These are phyloP conservation scores for Penicillium sp. DNA, from an alignment of 2,329 filamentous ascomycete genomes.

Conservation along the genomic window DNA sequence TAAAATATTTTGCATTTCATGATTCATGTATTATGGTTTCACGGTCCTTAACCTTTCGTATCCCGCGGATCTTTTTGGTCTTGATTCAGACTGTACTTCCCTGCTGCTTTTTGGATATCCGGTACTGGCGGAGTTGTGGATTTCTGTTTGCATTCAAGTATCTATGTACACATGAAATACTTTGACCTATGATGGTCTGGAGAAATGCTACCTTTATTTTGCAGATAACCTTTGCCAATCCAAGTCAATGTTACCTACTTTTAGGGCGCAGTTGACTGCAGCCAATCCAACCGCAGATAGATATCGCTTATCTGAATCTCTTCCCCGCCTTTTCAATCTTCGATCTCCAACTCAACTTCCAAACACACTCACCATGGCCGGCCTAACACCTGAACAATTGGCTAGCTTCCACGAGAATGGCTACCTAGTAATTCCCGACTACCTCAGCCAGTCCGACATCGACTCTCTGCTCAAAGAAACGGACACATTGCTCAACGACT, in stretches of 20 bases:
- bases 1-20: slow-evolving; percentile 14
- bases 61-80: slow-evolving; percentile 3
- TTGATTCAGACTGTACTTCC: slow-evolving; percentile 9
- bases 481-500: slow-evolving; percentile 64
- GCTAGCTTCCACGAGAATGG: slow-evolving; percentile 72
- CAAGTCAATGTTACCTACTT: background rate
- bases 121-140: slow-evolving; percentile 7
- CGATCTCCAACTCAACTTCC: background rate
- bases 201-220: slow-evolving; percentile 4
- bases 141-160: slow-evolving; percentile 3
- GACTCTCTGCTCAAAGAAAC: slow-evolving; percentile 68
- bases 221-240: background rate
- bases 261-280: background rate
- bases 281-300: slow-evolving; percentile 8
- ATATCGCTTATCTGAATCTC: slow-evolving; percentile 18
- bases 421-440: slow-evolving; percentile 80
- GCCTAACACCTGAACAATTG: slow-evolving; percentile 68
- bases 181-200: background rate
- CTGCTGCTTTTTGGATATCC: slow-evolving; percentile 5
- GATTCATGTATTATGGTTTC: slow-evolving; percentile 18
- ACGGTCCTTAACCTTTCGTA: slow-evolving; percentile 4
- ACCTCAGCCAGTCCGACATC: slow-evolving; percentile 63
- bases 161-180: slow-evolving; percentile 8
- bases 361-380: slow-evolving; percentile 30
- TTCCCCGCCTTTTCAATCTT: slow-evolving; percentile 19